Evolutionary conservation across 2,329 filamentous ascomycete genomes (phyloP), one percentile per base, ranked within the genome.

Genomic region (Fusarium longipes): DNA sequence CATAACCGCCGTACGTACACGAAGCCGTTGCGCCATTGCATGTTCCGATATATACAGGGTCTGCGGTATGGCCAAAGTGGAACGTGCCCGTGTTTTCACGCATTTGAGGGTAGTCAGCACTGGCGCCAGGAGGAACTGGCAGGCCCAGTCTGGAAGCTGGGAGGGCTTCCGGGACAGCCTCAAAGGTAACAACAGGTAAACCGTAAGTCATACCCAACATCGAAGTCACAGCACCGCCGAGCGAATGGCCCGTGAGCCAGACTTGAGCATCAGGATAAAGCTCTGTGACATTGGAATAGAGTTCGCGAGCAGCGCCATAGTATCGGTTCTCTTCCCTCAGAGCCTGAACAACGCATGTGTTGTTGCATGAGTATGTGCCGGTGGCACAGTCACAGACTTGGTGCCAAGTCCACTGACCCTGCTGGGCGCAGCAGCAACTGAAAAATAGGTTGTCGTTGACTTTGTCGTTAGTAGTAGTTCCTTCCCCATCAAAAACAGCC

Each of bases 361-460:
- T 90, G 81, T 98, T 97, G 83, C 94, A 97, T 15, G 90, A 90
- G 75, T 93, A 98, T 1, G 93, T 93, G 12, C 89, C 87, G 3
- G 91, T 92, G 65, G 93, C 93, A 77, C 96, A 99, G 77, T 97
- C 91, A 79, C 96, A 99, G 56, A 97, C 93, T 76, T 96, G 91
- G 63, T 92, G 90, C 90, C 93, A 97, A 17, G 93, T 88, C 81
- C 90, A 93, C 67, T 93, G 93, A 1, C 94, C 93, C 72, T 96
- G 94, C 79, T 97, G 93, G 6, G 89, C 96, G 79, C 96, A 99
- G 79, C 96, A 99, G 81, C 96, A 99, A 75, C 94, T 97, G 81
- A 97, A 97, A 79, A 97, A 97, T 11, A 99, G 84, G 76, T 99
- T 99, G 79, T 99, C 96, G 77, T 98, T 99, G 74, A 94, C 84